A percentile compares a stretch with the other conserved stretches of the same genome.
These are phyloP conservation scores for Cystobasidiaceae sp. DNA, from an alignment of 1,284 basidiomycete genomes.

Conservation along the genomic window DNA sequence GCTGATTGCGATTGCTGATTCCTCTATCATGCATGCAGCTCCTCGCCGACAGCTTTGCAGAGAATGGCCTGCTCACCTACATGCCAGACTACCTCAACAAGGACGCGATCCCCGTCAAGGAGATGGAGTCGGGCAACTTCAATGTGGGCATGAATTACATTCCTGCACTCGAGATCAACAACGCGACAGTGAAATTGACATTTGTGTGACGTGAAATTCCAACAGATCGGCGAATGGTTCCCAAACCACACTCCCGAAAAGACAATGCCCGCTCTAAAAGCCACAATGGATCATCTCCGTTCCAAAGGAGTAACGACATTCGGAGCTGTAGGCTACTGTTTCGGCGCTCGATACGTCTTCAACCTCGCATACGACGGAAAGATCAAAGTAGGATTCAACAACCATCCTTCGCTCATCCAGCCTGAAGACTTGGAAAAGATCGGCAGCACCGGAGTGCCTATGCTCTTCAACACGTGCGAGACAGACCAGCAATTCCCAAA, in stretches of 20 bases:
- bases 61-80: slow-evolving; percentile 63
- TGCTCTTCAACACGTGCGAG: slow-evolving; percentile 28
- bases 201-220: neutral
- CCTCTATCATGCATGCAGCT: neutral
- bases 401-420: slow-evolving; percentile 63
- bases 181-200: slow-evolving; percentile 29
- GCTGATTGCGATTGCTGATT: too few relatives aligned
- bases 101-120: slow-evolving; percentile 54
- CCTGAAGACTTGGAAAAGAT: slow-evolving; percentile 56
- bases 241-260: slow-evolving; percentile 50
- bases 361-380: slow-evolving; percentile 61
- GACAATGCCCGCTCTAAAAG: slow-evolving; percentile 57
- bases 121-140: slow-evolving; percentile 48
- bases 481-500: slow-evolving; percentile 23
- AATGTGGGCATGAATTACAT: too few relatives aligned
- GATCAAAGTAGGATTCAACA: slow-evolving; percentile 56
- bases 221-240: slow-evolving; percentile 54
- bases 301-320: slow-evolving; percentile 57
- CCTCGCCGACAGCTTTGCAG: slow-evolving; percentile 64
- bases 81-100: slow-evolving; percentile 59
- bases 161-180: too few relatives aligned
- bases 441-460: slow-evolving; percentile 15
- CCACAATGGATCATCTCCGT: slow-evolving; percentile 57
- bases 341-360: slow-evolving; percentile 62
- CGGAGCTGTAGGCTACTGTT: slow-evolving; percentile 64